Evolutionary conservation across 805 yeast genomes (phyloP).

Genomic region (Naumovozyma castellii): DNA sequence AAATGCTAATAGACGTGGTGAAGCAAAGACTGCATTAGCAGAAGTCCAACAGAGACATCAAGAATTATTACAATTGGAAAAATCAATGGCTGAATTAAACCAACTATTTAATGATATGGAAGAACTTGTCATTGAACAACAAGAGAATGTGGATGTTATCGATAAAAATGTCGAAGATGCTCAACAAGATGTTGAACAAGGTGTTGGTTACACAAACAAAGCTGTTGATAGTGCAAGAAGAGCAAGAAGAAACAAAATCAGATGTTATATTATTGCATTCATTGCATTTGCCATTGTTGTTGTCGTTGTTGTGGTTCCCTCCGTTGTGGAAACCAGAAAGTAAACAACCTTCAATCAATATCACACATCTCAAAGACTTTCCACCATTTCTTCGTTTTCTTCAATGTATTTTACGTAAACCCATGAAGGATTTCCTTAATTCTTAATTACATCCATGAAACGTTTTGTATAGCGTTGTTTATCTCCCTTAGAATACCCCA

Average conservation of each 20-base stretch:
- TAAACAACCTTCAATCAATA: neutral
- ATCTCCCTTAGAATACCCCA: too few relatives aligned
- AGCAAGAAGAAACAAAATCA: constrained; percentile 81
- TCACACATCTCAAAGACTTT: too few relatives aligned
- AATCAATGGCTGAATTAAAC: constrained; percentile 86
- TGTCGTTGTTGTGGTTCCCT: constrained; percentile 48
- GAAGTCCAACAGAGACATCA: constrained; percentile 92
- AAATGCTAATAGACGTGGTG: constrained; percentile 78
- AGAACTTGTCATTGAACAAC: constrained; percentile 87
- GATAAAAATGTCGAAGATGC: constrained; percentile 72
- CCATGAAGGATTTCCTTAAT: too few relatives aligned
- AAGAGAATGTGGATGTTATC: constrained; percentile 68
- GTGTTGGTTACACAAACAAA: constrained; percentile 81
- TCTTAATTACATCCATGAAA: too few relatives aligned
- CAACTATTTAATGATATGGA: constrained; percentile 92
- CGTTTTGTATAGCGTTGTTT: too few relatives aligned
- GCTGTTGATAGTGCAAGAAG: constrained; percentile 80
- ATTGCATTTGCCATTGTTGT: constrained; percentile 53
- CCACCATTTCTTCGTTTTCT: too few relatives aligned
- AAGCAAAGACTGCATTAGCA: constrained; percentile 83
- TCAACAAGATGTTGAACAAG: constrained; percentile 80
- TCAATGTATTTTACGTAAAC: too few relatives aligned
- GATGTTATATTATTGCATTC: constrained; percentile 59
- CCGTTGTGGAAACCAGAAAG: constrained; percentile 22
- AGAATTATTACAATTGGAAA: constrained; percentile 85